Percentiles rank a stretch among this genome's conserved stretches.
These are phyloP conservation scores for Penicillium olsonii DNA, from an alignment of 2,329 filamentous ascomycete genomes.

Conservation along the genomic window DNA sequence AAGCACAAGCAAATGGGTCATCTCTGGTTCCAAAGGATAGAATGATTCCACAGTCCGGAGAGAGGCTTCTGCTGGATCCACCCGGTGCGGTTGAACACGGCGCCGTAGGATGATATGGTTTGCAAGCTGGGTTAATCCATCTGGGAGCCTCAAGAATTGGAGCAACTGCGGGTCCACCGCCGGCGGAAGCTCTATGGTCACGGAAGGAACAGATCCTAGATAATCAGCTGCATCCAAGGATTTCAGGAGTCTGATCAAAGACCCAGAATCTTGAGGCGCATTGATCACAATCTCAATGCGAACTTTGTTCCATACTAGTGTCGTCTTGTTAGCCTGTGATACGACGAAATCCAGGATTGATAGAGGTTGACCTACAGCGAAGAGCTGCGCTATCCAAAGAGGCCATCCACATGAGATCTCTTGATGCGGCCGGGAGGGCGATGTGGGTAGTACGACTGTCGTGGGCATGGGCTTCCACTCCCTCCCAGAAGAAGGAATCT, in stretches of 20 bases:
- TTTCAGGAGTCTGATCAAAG: slow-evolving; percentile 72
- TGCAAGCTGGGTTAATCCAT: slow-evolving; percentile 63
- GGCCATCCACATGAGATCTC: slow-evolving; percentile 72
- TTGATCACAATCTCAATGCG: slow-evolving; percentile 83
- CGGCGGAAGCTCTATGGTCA: slow-evolving; percentile 82
- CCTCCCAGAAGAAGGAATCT: slow-evolving; percentile 66
- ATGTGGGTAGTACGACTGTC: slow-evolving; percentile 65
- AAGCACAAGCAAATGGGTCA: slow-evolving; percentile 79
- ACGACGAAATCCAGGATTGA: background rate
- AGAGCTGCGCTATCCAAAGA: slow-evolving; percentile 74
- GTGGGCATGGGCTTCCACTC: slow-evolving; percentile 58
- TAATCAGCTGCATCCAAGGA: slow-evolving; percentile 79
- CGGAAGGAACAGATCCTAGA: slow-evolving; percentile 66
- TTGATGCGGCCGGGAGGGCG: slow-evolving; percentile 66
- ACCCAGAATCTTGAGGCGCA: slow-evolving; percentile 70
- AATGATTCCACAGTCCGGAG: slow-evolving; percentile 82
- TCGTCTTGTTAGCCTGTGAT: slow-evolving; percentile 7
- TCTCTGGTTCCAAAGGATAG: slow-evolving; percentile 67
- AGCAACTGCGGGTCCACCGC: slow-evolving; percentile 66
- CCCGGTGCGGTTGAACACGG: slow-evolving; percentile 63
- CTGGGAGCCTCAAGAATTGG: slow-evolving; percentile 63
- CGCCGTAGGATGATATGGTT: slow-evolving; percentile 68
- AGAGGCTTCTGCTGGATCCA: slow-evolving; percentile 70
- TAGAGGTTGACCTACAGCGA: slow-evolving; percentile 51
- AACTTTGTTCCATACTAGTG: slow-evolving; percentile 72